Evolutionary conservation across 805 yeast species (phyloP), one percentile per base, ranked within the genome.

Genomic region (Metschnikowia chrysomelidarum): DNA sequence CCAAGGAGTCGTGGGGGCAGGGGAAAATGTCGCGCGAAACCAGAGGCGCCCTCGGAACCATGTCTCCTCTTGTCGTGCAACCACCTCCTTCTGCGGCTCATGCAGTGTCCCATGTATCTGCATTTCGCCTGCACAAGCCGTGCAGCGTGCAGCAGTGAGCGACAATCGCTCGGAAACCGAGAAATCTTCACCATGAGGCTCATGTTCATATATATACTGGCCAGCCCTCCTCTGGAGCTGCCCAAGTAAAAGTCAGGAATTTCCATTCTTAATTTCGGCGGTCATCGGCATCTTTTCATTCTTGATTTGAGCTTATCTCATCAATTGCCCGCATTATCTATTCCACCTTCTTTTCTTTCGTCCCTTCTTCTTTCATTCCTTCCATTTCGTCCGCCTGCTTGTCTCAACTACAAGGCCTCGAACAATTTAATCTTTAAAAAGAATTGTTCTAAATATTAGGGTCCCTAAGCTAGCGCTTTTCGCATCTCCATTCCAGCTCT

Each of bases 51-150:
- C 40, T 36, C 40, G 40, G 40, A 36, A 36, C 27, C n/a, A n/a
- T n/a, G n/a, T n/a, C n/a, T n/a, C n/a, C n/a, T n/a, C n/a, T n/a
- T n/a, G 7, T 22, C 16, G 28, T 27, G 40, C 40, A 36, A 36
- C 32, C 40, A 36, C 40, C 40, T 36, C 40, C 40, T 36, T 31
- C 32, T 13, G 11, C 9, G 27, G 34, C 12, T 36, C 32, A 30
- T 36, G 40, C 40, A 36, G 22, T 36, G 36, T 30, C 29, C 31
- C 40, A 25, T 30, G 36, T 19, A 25, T 12, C 24, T 31, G 40
- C 36, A 32, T 31, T 31, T 12, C 20, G 16, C 40, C 35, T 31
- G 40, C 40, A 36, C 32, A 31, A 17, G 24, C 23, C 36, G 13
- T 36, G 20, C 36, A 27, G 36, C 32, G 7, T 36, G 27, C 35